These are phyloP conservation scores for Galium porrigens DNA, from an alignment of 305 asterid genomes.

Conservation along the genomic window DNA sequence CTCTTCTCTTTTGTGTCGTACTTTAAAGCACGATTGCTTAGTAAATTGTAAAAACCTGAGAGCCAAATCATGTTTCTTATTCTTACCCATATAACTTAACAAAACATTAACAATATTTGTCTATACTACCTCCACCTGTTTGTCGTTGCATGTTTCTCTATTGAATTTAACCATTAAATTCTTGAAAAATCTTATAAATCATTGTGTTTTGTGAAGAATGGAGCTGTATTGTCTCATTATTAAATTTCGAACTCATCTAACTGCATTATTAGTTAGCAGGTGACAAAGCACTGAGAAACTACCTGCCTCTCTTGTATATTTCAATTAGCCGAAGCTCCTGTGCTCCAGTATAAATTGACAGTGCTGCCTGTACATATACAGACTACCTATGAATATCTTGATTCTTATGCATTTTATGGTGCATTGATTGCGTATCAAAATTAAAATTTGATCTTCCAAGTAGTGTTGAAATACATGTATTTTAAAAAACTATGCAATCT, in stretches of 20 bases:
- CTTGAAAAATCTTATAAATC: background rate
- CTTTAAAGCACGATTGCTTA: background rate
- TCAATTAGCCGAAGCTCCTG: no score
- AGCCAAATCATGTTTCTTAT: background rate
- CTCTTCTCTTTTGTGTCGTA: background rate
- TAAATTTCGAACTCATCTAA: no score
- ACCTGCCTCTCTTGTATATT: no score
- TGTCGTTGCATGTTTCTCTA: background rate
- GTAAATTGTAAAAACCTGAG: background rate
- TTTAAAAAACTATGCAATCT: background rate
- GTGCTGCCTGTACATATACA: slow-evolving; percentile 36
- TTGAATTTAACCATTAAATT: background rate
- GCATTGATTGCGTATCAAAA: no score
- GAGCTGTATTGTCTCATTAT: no score
- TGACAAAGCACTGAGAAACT: no score
- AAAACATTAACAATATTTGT: no score
- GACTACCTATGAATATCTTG: background rate
- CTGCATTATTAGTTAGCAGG: no score
- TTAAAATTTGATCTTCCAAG: no score
- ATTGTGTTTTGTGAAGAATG: background rate
- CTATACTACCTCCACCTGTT: background rate
- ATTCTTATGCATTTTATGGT: background rate
- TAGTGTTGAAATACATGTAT: background rate
- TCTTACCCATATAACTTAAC: no score
- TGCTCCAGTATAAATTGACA: slow-evolving; percentile 41